Percentiles rank a stretch among this genome's conserved stretches.
phyloP scores from a whole-genome alignment of 1,284 basidiomycete genomes.

The Thecaphora frezii region DNA sequence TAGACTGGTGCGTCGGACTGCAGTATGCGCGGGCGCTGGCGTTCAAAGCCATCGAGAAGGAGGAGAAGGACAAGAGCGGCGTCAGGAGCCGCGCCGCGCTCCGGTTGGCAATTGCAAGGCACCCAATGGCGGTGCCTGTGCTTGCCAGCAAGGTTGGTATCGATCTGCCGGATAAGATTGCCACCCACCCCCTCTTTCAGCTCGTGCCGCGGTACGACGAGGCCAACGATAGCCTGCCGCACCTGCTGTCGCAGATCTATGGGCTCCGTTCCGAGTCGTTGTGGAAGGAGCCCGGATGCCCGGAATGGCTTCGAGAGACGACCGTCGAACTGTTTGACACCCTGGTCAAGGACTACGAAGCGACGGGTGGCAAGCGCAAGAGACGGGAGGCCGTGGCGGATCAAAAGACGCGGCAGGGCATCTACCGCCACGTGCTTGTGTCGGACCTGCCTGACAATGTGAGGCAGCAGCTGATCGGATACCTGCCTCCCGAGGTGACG shows the following conservation, averaged over 20 bases:
- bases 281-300: conserved; percentile 48
- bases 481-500: conserved; percentile 46
- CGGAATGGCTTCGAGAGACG: conserved; percentile 39
- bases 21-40: conserved; percentile 48
- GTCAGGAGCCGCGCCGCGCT: conserved; percentile 32
- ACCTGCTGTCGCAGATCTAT: conserved; percentile 52
- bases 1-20: conserved; percentile 54
- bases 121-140: conserved; percentile 40
- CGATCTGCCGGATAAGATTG: conserved; percentile 26
- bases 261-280: conserved; percentile 46
- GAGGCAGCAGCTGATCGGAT: conserved; percentile 47
- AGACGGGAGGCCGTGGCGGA: conserved; percentile 14
- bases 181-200: conserved; percentile 15
- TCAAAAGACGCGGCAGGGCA: conserved; percentile 27
- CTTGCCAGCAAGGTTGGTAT: conserved; percentile 48
- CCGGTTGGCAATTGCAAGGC: conserved; percentile 44
- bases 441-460: conserved; percentile 52
- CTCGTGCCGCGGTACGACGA: conserved; percentile 11
- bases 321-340: conserved; percentile 14
- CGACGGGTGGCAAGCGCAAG: conserved; percentile 1
- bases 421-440: conserved; percentile 55
- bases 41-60: conserved; percentile 39
- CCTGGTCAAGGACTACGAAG: conserved; percentile 13
- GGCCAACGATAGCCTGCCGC: conserved; percentile 25
- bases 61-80: conserved; percentile 34